phyloP scores from a whole-genome alignment of 139 green algal species.

The Pleodorina starrii region DNA sequence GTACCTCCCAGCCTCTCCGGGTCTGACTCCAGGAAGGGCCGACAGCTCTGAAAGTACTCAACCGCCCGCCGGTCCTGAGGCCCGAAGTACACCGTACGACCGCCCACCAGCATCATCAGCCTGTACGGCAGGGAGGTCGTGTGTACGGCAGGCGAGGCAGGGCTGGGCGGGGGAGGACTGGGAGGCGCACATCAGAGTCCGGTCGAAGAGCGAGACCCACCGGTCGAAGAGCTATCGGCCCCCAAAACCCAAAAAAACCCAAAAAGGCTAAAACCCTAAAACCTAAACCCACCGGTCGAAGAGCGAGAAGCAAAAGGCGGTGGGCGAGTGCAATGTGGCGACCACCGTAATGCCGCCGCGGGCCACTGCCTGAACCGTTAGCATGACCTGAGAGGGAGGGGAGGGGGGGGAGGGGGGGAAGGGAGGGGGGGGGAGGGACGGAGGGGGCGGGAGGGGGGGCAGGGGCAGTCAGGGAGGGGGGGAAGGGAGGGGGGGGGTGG shows the following conservation, averaged over 20 bases:
- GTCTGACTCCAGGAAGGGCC: slow-evolving; percentile 14
- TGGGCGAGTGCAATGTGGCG: slow-evolving; percentile 83
- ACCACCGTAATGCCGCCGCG: slow-evolving; percentile 70
- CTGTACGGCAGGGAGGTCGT: not conserved
- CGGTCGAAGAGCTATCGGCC: slow-evolving; percentile 84
- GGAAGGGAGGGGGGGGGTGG: too few relatives aligned
- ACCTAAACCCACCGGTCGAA: slow-evolving; percentile 79
- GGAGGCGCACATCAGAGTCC: not conserved
- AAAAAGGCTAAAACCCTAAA: too few relatives aligned
- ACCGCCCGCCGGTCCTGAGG: not conserved
- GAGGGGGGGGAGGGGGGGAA: too few relatives aligned
- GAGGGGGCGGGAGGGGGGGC: too few relatives aligned
- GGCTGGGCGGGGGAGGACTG: not conserved
- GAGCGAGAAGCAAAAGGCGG: slow-evolving; percentile 76
- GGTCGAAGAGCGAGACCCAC: too few relatives aligned
- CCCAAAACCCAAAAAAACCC: too few relatives aligned
- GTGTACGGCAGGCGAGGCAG: not conserved
- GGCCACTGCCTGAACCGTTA: slow-evolving; percentile 8
- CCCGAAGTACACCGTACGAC: slow-evolving; percentile 70
- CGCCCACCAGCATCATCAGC: slow-evolving; percentile 63
- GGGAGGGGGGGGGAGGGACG: too few relatives aligned
- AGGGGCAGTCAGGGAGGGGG: too few relatives aligned
- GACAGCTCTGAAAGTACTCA: slow-evolving; percentile 9
- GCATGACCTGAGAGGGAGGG: too few relatives aligned
- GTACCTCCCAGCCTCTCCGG: not conserved